These are phyloP conservation scores for Sparassis latifolia DNA, from an alignment of 1,284 basidiomycete genomes.

Conservation along the genomic window DNA sequence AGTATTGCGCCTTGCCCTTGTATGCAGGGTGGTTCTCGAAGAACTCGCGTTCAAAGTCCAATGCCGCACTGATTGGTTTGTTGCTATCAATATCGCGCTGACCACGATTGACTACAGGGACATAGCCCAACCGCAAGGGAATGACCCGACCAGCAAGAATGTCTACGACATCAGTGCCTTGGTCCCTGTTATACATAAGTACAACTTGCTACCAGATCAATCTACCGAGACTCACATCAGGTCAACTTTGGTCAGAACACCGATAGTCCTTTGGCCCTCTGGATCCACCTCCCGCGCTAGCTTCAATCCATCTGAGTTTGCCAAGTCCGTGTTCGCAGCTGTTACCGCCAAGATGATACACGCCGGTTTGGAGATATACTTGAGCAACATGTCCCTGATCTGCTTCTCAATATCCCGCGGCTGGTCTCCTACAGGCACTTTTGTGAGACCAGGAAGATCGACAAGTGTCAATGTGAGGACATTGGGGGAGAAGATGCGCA, in stretches of 20 bases:
- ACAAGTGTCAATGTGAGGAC: constrained; percentile 96
- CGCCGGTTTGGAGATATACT: constrained; percentile 90
- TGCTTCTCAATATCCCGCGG: constrained; percentile 97
- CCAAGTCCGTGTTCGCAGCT: constrained; percentile 93
- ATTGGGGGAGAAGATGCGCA: constrained; percentile 94
- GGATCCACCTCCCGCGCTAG: constrained; percentile 95
- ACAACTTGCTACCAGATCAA: constrained; percentile 1
- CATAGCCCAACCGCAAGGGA: constrained; percentile 92
- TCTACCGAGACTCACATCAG: constrained; percentile 65
- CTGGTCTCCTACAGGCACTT: constrained; percentile 96
- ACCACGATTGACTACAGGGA: constrained; percentile 96
- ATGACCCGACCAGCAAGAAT: constrained; percentile 97
- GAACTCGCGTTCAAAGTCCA: constrained; percentile 88
- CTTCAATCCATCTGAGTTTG: constrained; percentile 97
- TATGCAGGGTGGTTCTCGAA: constrained; percentile 94
- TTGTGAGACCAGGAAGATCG: constrained; percentile 94
- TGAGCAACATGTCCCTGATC: constrained; percentile 94
- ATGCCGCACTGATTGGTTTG: constrained; percentile 78
- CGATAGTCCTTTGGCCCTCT: constrained; percentile 92
- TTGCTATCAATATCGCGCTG: constrained; percentile 92
- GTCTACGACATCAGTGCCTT: constrained; percentile 96
- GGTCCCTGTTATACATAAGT: constrained; percentile 58
- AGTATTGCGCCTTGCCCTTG: constrained; percentile 90
- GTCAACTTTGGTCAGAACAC: constrained; percentile 97
- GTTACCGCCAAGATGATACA: constrained; percentile 94